phyloP scores from a whole-genome alignment of 768 basidiomycete species.

The Lactifluus rugatus region DNA sequence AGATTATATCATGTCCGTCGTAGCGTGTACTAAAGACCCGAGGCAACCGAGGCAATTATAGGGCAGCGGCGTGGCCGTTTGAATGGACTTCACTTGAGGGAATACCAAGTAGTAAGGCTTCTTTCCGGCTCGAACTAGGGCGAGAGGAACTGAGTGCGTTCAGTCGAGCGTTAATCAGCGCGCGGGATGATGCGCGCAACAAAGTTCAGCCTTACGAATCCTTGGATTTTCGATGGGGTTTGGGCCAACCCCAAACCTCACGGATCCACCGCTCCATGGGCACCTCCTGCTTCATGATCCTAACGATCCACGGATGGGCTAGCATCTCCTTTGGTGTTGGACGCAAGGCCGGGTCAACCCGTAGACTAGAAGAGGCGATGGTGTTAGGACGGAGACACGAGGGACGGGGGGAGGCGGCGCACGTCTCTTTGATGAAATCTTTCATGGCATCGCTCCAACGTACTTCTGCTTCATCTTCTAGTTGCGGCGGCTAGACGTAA shows the following conservation, averaged over 20 bases:
- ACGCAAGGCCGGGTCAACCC: slow-evolving; percentile 54
- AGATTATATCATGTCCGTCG: slow-evolving; percentile 6
- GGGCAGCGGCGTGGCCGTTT: slow-evolving; percentile 1
- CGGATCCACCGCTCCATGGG: slow-evolving; percentile 87
- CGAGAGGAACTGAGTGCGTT: slow-evolving; percentile 21
- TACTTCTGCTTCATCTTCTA: slow-evolving; percentile 60
- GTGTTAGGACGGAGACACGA: neutral
- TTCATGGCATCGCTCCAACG: slow-evolving; percentile 81
- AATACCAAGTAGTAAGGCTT: slow-evolving; percentile 2
- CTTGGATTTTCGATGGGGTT: slow-evolving; percentile 27
- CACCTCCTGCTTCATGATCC: slow-evolving; percentile 69
- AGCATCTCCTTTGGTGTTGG: slow-evolving; percentile 81
- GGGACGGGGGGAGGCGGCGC: slow-evolving; percentile 26
- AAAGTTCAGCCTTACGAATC: slow-evolving; percentile 23
- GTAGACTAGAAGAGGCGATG: slow-evolving; percentile 41
- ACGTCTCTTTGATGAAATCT: slow-evolving; percentile 84
- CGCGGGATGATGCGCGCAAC: slow-evolving; percentile 3
- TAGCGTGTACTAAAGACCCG: neutral
- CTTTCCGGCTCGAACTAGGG: slow-evolving; percentile 27
- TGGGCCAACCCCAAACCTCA: slow-evolving; percentile 74
- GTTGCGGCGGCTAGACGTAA: slow-evolving; percentile 57
- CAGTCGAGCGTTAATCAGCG: slow-evolving; percentile 7
- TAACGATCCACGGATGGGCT: slow-evolving; percentile 72
- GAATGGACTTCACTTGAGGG: neutral
- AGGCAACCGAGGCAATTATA: slow-evolving; percentile 13